Base-by-base conservation (phyloP, 306 rosid species). In the Lablab purpureus region DNA sequence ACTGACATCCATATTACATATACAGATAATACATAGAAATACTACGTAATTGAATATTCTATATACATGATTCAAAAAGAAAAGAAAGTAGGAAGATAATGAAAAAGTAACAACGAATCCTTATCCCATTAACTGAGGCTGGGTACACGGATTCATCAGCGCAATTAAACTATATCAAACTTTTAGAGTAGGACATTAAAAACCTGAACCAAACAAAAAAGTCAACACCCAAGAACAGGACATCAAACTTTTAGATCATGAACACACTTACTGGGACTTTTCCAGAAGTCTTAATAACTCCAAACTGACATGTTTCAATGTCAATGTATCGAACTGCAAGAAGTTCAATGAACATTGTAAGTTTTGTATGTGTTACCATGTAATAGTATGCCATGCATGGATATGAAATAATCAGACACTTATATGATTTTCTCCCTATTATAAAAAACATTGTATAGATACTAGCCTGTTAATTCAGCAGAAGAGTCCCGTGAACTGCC, bases 261-360 rank as follows among this genome's bases (percentile, higher is more conserved):
- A 67, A 50, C 45, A 86, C 50, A 74, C 77, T 85, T 90, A 96
- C 99, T 77, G 99, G 99, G 84, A 85, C 90, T 80, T 85, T 85
- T 85, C 99, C 99, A 64, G 92, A 89, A 47, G 98, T 90, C 87
- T 85, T 87, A 50, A 91, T 45, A 74, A 87, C 85, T 70, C 96
- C 95, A 85, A 87, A 88, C 71, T 82, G 69, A 58, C 76, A 79
- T 19, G 94, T 88, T 82, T 91, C 88, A 52, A 90, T 82, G 83
- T 96, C 92, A 67, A 96, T 79, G 87, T 80, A 91, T 80, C 81
- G 91, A 84, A 96, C 99, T 96, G 85, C 87, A 88, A 80, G 75
- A 88, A 86, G 68, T 73, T 45, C 81, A 85, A 75, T 15, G 58
- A 71, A 82, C 67, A 46, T 50, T 62, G 72, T 80, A 71, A 84